Conservation (phyloP, 495 filamentous ascomycete species). For the Tuber umbilicatum region DNA sequence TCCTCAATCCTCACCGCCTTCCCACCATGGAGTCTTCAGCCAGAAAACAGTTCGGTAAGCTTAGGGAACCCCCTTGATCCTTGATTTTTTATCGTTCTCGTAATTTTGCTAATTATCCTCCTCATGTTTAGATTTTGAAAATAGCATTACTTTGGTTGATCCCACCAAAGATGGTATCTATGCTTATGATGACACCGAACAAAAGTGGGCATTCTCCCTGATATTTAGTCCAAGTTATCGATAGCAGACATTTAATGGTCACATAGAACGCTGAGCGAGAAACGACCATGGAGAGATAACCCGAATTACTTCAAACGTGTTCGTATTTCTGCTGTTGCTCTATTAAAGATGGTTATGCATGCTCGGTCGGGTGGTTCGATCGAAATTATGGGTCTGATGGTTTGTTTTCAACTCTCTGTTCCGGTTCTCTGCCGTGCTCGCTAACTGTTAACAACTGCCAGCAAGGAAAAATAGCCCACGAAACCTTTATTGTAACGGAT, state of each 20-base stretch:
- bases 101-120: conserved; percentile 20
- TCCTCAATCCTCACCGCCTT: neutral
- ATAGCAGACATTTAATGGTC: conserved; percentile 7
- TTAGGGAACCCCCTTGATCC: neutral
- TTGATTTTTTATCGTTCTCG: neutral
- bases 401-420: conserved; percentile 3
- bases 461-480: conserved; percentile 78
- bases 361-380: conserved; percentile 83
- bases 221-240: neutral
- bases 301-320: conserved; percentile 87
- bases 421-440: neutral
- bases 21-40: conserved; percentile 27
- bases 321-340: conserved; percentile 84
- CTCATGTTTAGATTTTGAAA: conserved; percentile 69
- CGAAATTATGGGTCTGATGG: conserved; percentile 97
- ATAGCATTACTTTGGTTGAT: conserved; percentile 75
- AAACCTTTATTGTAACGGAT: conserved; percentile 87
- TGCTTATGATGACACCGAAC: conserved; percentile 60
- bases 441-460: conserved; percentile 14
- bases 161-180: conserved; percentile 85
- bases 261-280: conserved; percentile 44
- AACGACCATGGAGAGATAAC: conserved; percentile 74
- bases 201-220: conserved; percentile 47
- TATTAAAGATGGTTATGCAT: conserved; percentile 99
- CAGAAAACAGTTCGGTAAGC: conserved; percentile 32